Percentiles rank a stretch among this genome's conserved stretches.
These are phyloP conservation scores for Artomyces pyxidatus DNA, from an alignment of 768 basidiomycete species.

Conservation along the genomic window DNA sequence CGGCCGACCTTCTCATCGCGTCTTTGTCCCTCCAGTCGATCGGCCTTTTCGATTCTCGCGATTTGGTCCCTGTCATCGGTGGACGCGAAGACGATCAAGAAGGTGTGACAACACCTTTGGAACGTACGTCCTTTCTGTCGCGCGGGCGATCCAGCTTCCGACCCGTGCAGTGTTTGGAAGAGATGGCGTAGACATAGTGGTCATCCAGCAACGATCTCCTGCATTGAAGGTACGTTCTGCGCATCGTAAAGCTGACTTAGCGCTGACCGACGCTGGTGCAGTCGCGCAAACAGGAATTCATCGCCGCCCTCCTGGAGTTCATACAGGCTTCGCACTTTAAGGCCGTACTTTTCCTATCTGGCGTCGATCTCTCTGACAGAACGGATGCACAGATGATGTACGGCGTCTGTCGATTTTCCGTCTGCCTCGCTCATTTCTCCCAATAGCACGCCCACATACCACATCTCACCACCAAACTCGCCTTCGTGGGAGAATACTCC, in stretches of 20 bases:
- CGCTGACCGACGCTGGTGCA: conserved; percentile 19
- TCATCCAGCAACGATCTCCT: conserved; percentile 77
- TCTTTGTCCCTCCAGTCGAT: conserved; percentile 52
- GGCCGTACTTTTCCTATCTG: conserved; percentile 57
- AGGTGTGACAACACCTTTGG: conserved; percentile 67
- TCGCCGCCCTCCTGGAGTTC: conserved; percentile 49
- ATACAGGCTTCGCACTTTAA: conserved; percentile 40
- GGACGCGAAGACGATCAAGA: conserved; percentile 51
- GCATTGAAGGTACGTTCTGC: conserved; percentile 51
- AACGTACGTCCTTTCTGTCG: conserved; percentile 40
- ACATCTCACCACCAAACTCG: conserved; percentile 38
- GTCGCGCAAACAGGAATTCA: conserved; percentile 64
- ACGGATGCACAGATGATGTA: conserved; percentile 76
- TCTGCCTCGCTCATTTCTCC: not conserved
- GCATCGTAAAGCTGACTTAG: not conserved
- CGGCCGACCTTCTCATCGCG: conserved; percentile 65
- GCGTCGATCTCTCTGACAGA: conserved; percentile 67
- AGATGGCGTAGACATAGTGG: conserved; percentile 37
- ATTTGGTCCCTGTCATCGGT: conserved; percentile 66
- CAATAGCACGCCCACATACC: conserved; percentile 57
- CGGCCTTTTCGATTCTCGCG: conserved; percentile 54
- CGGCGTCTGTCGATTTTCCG: conserved; percentile 15
- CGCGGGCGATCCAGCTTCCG: not conserved
- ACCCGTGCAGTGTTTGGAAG: conserved; percentile 53
- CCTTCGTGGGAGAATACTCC: conserved; percentile 37